Conservation (phyloP, 140 eudicot species). For the Cichorium intybus region DNA sequence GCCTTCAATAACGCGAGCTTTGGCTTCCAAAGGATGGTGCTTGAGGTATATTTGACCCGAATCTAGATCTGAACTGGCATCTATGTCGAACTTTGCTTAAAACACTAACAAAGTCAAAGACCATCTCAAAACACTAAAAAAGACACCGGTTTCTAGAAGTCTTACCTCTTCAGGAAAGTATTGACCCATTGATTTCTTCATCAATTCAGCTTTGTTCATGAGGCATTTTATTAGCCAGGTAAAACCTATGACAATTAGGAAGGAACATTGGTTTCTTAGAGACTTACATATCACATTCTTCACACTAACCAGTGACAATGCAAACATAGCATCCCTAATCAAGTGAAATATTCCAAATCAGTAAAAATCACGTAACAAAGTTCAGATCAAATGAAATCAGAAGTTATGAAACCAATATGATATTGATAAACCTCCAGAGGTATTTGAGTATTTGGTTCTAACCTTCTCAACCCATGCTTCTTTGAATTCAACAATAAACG, state of each 20-base stretch:
- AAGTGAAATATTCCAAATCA: neutral
- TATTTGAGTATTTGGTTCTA: constrained; percentile 18
- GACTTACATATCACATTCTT: constrained; percentile 99
- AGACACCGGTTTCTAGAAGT: neutral
- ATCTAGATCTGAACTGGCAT: neutral
- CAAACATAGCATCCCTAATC: constrained; percentile 98
- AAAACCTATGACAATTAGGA: neutral
- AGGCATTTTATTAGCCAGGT: constrained; percentile 14
- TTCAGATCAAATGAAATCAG: neutral
- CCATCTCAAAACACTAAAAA: neutral
- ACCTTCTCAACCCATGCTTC: constrained; percentile 99
- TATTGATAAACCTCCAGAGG: neutral
- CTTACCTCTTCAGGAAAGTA: constrained; percentile 90
- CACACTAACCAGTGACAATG: constrained; percentile 95
- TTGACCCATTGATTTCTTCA: constrained; percentile 82
- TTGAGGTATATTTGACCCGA: constrained; percentile 51
- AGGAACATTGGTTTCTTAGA: neutral
- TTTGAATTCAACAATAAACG: constrained; percentile 90
- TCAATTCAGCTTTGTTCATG: constrained; percentile 75
- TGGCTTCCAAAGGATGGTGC: constrained; percentile 69
- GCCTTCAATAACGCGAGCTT: constrained; percentile 47
- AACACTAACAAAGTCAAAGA: neutral
- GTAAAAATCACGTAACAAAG: neutral
- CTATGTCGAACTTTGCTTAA: constrained; percentile 38
- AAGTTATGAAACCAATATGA: neutral